Evolutionary conservation across 2,329 filamentous ascomycete species (phyloP), one percentile per base, ranked within the genome.

Genomic region (Sclerotinia minor): DNA sequence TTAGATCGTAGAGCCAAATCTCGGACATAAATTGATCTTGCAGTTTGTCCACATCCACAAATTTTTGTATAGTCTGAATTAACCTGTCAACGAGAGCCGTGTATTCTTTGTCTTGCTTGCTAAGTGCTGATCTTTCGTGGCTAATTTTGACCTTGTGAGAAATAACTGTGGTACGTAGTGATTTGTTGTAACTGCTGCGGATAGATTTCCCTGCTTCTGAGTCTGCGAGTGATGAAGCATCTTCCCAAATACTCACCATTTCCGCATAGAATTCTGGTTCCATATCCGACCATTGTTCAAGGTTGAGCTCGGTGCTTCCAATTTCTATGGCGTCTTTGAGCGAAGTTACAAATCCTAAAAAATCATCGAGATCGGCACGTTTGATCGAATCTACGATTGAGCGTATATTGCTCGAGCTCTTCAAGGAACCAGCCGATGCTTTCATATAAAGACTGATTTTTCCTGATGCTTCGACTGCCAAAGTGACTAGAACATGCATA

Each of bases 61-160:
- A 83, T 0, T 72, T 73, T 5, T 82, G 78, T 6, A 92, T 76
- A 5, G 82, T 73, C 21, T 83, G 79, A 15, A 84, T 81, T 29
- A 89, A 79, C 1, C 78, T 76, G 71, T 90, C 85, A 5, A 94
- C 82, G 15, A 92, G 78, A 32, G 81, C 79, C 21, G 91, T 92
- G 75, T 92, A 92, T 6, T 84, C 83, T 71, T 85, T 87, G 78
- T 94, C 92, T 72, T 89, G 83, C 55, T 88, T 84, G 0, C 89
- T 91, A 38, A 94, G 82, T 4, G 85, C 82, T 1, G 90, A 87
- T 72, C 89, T 88, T 76, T 93, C 89, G 71, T 87, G 90, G 78
- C 89, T 92, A 52, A 95, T 82, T 74, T 93, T 89, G 24, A 95
- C 91, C 76, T 91, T 91, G 75, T 94, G 91, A 21, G 91, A 91